phyloP scores from a whole-genome alignment of 1,139 yeast species.

The Kodamaea anthophila region DNA sequence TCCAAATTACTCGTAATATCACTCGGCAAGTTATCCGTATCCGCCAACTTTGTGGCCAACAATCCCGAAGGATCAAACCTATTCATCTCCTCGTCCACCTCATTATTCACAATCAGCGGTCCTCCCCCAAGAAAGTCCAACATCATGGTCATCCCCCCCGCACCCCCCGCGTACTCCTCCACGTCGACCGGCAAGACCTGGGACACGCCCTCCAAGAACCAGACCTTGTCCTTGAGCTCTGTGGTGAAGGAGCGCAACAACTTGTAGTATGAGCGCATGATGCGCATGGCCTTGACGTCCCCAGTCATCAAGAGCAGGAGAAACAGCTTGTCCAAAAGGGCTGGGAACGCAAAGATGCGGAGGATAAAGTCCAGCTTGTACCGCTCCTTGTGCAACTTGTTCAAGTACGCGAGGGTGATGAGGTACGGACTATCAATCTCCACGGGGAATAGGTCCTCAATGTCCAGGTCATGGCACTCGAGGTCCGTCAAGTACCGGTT shows the following conservation, averaged over 20 bases:
- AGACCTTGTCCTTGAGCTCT: conserved; percentile 82
- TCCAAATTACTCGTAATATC: conserved; percentile 46
- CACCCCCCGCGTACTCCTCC: conserved; percentile 76
- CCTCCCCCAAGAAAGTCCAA: conserved; percentile 79
- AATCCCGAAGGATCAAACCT: conserved; percentile 39
- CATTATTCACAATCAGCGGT: conserved; percentile 39
- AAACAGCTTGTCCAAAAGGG: conserved; percentile 74
- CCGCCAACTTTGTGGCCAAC: conserved; percentile 40
- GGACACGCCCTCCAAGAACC: conserved; percentile 92
- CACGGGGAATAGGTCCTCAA: conserved; percentile 81
- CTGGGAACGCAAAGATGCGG: conserved; percentile 90
- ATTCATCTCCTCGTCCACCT: conserved; percentile 26
- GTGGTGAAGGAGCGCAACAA: conserved; percentile 73
- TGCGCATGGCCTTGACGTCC: conserved; percentile 80
- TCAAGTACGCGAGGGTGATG: conserved; percentile 78
- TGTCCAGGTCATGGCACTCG: conserved; percentile 81
- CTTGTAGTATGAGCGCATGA: conserved; percentile 83
- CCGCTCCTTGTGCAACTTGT: conserved; percentile 75
- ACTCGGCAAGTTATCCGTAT: conserved; percentile 53
- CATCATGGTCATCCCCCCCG: conserved; percentile 89
- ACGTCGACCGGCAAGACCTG: conserved; percentile 80
- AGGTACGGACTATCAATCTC: conserved; percentile 78
- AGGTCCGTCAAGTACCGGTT: conserved; percentile 48
- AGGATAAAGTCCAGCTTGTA: conserved; percentile 80
- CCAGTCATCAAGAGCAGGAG: conserved; percentile 74